Percentiles rank a stretch among this genome's conserved stretches.
phyloP scores from a whole-genome alignment of 1,284 basidiomycete species.

The Stygiomarasmius scandens region DNA sequence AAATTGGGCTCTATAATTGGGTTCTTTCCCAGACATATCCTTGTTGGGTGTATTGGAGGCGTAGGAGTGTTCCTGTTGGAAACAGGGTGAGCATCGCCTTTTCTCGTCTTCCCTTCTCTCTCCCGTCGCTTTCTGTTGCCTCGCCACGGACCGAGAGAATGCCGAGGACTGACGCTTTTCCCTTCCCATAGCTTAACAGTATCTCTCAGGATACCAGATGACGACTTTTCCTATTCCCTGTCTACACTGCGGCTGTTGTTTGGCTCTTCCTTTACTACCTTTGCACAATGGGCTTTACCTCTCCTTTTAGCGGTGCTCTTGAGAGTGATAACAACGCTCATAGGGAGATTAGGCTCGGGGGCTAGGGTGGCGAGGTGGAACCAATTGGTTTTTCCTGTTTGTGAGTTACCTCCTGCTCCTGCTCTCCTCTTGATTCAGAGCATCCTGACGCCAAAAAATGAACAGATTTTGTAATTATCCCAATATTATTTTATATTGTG shows the following conservation, averaged over 20 bases:
- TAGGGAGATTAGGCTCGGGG: slow-evolving; percentile 45
- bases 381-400: slow-evolving; percentile 91
- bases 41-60: slow-evolving; percentile 95
- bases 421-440: slow-evolving; percentile 7
- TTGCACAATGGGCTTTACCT: slow-evolving; percentile 78
- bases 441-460: not conserved
- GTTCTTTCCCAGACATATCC: slow-evolving; percentile 96
- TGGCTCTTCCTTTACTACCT: slow-evolving; percentile 57
- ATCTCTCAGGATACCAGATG: slow-evolving; percentile 81
- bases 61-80: slow-evolving; percentile 92
- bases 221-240: slow-evolving; percentile 73
- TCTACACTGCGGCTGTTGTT: slow-evolving; percentile 68
- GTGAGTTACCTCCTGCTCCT: slow-evolving; percentile 44
- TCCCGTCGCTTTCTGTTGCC: slow-evolving; percentile 3
- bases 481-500: slow-evolving; percentile 83
- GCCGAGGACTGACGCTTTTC: not conserved
- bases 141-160: too few relatives aligned
- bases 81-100: slow-evolving; percentile 65
- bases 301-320: slow-evolving; percentile 79
- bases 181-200: slow-evolving; percentile 72
- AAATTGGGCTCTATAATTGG: slow-evolving; percentile 87
- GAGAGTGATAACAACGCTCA: slow-evolving; percentile 76
- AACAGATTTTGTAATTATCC: slow-evolving; percentile 86
- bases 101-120: not conserved
- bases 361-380: slow-evolving; percentile 43